A percentile compares a stretch with the other conserved stretches of the same genome.
phyloP scores from a whole-genome alignment of 1,139 yeast species.

The Taphrina communis region DNA sequence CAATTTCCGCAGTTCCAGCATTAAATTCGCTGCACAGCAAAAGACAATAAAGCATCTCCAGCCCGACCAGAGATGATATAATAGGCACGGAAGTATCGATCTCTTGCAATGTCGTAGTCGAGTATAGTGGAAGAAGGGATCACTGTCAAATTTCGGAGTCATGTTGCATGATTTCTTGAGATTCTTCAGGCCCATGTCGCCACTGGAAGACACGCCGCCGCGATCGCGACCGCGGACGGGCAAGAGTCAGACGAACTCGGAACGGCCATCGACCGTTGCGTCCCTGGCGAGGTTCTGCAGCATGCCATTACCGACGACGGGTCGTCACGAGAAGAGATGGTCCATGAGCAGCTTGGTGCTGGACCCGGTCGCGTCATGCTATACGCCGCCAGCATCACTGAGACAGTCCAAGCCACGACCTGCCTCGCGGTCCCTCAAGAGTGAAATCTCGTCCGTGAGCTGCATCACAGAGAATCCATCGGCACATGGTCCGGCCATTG shows the following conservation, averaged over 20 bases:
- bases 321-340: background rate
- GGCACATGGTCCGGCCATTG: background rate
- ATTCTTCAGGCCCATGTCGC: constrained; percentile 8
- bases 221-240: background rate
- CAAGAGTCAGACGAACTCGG: constrained; percentile 2
- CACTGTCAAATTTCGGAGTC: too few relatives aligned
- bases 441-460: background rate
- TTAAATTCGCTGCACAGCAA: background rate
- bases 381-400: background rate
- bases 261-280: background rate
- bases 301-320: background rate
- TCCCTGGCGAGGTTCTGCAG: background rate
- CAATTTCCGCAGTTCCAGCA: background rate
- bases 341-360: background rate
- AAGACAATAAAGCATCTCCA: background rate
- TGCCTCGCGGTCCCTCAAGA: background rate
- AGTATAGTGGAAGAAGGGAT: too few relatives aligned
- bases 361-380: background rate
- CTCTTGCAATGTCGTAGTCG: too few relatives aligned
- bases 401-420: background rate
- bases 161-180: constrained; percentile 17
- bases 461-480: background rate
- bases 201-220: constrained; percentile 6
- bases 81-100: background rate
- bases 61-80: too few relatives aligned